Evolutionary conservation across 2,329 filamentous ascomycete species (phyloP).

Genomic region (Cercospora nicotianae): DNA sequence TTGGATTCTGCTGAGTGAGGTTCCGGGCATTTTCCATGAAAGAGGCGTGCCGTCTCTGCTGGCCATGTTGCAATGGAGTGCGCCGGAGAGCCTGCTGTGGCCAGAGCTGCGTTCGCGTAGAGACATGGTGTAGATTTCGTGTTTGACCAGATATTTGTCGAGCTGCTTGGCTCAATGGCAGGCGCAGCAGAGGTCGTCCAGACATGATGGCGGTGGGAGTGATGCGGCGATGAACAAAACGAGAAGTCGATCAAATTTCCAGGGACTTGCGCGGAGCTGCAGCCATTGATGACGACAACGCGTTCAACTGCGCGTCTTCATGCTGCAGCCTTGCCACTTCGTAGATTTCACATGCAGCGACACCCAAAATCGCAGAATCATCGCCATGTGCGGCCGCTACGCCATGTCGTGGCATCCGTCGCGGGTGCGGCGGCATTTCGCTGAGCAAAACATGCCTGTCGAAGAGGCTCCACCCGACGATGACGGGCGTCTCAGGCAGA

Average conservation of each 20-base stretch:
- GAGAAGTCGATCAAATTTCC: conserved; percentile 8
- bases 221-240: neutral
- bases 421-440: conserved; percentile 71
- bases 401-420: conserved; percentile 62
- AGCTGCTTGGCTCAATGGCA: conserved; percentile 26
- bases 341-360: neutral
- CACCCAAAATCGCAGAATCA: neutral
- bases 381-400: conserved; percentile 67
- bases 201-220: conserved; percentile 38
- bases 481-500: conserved; percentile 70
- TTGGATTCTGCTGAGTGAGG: conserved; percentile 43
- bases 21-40: conserved; percentile 34
- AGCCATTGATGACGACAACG: conserved; percentile 16
- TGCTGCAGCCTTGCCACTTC: neutral
- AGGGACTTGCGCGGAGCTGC: conserved; percentile 7
- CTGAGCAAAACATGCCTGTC: conserved; percentile 71
- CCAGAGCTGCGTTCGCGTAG: conserved; percentile 11
- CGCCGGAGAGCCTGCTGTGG: conserved; percentile 18
- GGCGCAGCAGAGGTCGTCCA: conserved; percentile 33
- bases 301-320: conserved; percentile 7
- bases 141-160: conserved; percentile 13
- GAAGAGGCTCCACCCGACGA: conserved; percentile 70
- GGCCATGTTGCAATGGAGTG: conserved; percentile 15
- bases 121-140: conserved; percentile 25
- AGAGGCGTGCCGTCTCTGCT: conserved; percentile 27